Base-by-base conservation (phyloP, 176 grass and related monocot genomes). In the Raddia guianensis region DNA sequence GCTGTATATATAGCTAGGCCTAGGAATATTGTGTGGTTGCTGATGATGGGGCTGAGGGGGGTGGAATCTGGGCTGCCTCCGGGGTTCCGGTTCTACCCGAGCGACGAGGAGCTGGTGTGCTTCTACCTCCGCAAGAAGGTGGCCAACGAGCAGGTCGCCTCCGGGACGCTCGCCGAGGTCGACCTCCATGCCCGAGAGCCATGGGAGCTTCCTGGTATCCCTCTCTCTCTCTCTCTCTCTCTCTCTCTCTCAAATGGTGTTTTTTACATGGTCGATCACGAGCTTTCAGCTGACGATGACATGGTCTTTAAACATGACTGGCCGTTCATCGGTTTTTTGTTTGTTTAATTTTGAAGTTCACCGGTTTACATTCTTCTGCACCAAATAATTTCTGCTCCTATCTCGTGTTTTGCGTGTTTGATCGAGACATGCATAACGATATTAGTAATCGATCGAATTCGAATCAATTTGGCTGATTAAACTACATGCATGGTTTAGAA, bases 71-170 rank as follows among this genome's bases (percentile, higher is more conserved):
- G 80, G 16, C 82, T 95, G 68, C 93, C 89, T 2, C 93, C 93
- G 8, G 93, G 93, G n/a, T 95, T 95, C 87, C 74, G 93, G 70
- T 95, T 95, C 81, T 90, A 77, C 77, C 93, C 93, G 16, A 95
- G 89, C 49, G 93, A 95, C 51, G 89, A 86, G 84, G 93, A 95
- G 74, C 87, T 95, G 4, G 87, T 95, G 66, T 95, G 89, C 76
- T 90, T 91, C 80, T 95, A 95, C 86, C 93, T 95, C 42, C 81
- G 81, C 55, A 89, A 83, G 78, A 95, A 95, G 93, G 93, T 95
- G 81, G 64, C 77, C 47, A 91, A 87, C 9, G 74, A 91, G 49
- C 66, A 78, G 42, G 48, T 82, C 63, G 72, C 81, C 5, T 82
- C 86, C 33, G 93, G 87, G 20, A 91, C 93, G 37, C 52, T 95